Evolutionary conservation across 1,284 basidiomycete species (phyloP), one percentile per base, ranked within the genome.

Genomic region (Hemileia vastatrix): DNA sequence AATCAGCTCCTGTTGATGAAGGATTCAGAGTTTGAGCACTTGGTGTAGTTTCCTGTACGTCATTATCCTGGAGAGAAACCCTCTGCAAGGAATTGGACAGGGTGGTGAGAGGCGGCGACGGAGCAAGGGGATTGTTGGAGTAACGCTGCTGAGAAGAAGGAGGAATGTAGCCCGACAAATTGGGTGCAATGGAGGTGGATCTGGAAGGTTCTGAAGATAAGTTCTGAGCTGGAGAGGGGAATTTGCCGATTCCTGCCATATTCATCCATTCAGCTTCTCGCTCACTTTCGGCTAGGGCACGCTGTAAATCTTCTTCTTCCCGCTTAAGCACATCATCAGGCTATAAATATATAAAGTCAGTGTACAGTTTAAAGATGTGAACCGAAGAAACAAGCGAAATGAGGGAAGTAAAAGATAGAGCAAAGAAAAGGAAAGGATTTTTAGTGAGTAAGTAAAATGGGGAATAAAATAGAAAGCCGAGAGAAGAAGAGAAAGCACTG

Each of bases 261-360:
- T 13, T 74, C 71, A 15, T 78, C 70, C 85, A 85, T 43, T 81
- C 61, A 77, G 13, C 72, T 70, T 62, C 59, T 45, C 88, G 81
- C 0, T 89, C 90, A 15, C 90, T 90, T 70, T 87, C 87, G 75
- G 93, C 90, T 43, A 96, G 79, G 0, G 86, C 92, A 2, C 90
- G 83, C 69, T 90, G 88, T 0, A 96, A 83, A 68, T 95, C 92
- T 73, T 94, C 92, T 71, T 95, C 91, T 74, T 95, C 91, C 55
- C 83, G 83, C 23, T 87, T 81, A 6, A 88, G 81, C 21, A 83
- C 83, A 24, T 90, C 90, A 67, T 90, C 88, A 66, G 88, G 85
- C 4, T 85, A 84, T 13, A 83, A 75, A n/a, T n/a, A n/a, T n/a
- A n/a, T n/a, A n/a, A n/a, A n/a, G n/a, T n/a, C n/a, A n/a, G n/a